Evolutionary conservation across 1,284 basidiomycete genomes (phyloP).

Genomic region (Stereum hirsutum): DNA sequence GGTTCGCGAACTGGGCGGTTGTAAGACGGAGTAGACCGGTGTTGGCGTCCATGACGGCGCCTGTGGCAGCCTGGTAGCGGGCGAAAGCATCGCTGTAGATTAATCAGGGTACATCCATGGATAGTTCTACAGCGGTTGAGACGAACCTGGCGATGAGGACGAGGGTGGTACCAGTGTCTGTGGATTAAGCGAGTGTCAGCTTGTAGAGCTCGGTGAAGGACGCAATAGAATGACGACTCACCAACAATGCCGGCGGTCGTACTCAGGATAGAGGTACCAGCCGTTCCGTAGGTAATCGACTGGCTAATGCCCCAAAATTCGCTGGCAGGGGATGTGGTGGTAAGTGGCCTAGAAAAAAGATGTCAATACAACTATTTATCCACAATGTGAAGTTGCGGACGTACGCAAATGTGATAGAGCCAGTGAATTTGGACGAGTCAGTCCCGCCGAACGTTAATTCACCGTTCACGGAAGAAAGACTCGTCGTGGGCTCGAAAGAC

Average conservation of each 20-base stretch:
- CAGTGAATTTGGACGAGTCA: slow-evolving; percentile 37
- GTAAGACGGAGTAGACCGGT: slow-evolving; percentile 33
- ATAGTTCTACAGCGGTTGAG: neutral
- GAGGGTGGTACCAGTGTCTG: slow-evolving; percentile 30
- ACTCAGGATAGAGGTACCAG: slow-evolving; percentile 33
- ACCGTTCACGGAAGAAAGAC: slow-evolving; percentile 12
- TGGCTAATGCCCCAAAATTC: slow-evolving; percentile 58
- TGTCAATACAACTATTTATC: slow-evolving; percentile 3
- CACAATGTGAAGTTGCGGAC: too few relatives aligned
- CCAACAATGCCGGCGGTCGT: slow-evolving; percentile 54
- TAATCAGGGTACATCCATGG: neutral
- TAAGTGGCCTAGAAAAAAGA: slow-evolving; percentile 29
- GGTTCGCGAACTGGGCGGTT: slow-evolving; percentile 22
- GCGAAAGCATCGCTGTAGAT: slow-evolving; percentile 19
- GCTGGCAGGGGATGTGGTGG: slow-evolving; percentile 34
- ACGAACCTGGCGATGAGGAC: slow-evolving; percentile 25
- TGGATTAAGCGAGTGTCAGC: too few relatives aligned
- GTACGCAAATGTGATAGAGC: slow-evolving; percentile 34
- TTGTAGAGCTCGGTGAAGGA: too few relatives aligned
- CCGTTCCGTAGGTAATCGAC: slow-evolving; percentile 40
- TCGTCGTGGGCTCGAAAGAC: slow-evolving; percentile 34
- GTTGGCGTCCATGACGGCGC: slow-evolving; percentile 23
- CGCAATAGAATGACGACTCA: too few relatives aligned
- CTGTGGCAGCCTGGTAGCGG: slow-evolving; percentile 25
- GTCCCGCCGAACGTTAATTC: slow-evolving; percentile 32